These are phyloP conservation scores for Ogataea kodamae DNA, from an alignment of 805 yeast species.

Conservation along the genomic window DNA sequence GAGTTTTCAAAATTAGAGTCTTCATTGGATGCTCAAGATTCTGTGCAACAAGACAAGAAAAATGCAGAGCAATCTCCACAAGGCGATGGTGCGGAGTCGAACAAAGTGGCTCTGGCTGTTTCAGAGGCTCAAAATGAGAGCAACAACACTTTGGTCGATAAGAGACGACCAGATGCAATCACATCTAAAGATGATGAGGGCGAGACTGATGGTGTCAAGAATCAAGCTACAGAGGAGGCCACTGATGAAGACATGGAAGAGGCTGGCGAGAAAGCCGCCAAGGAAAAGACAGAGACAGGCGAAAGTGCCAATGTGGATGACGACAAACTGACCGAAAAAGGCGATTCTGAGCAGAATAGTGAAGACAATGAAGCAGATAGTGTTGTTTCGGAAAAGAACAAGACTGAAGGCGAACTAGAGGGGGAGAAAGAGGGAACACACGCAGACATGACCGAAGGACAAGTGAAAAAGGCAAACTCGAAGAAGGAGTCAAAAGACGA, in stretches of 20 bases:
- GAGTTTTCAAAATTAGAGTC: slow-evolving; percentile 22
- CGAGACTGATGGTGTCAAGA: slow-evolving; percentile 4
- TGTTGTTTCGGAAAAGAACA: slow-evolving; percentile 3
- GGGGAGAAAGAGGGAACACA: slow-evolving; percentile 3
- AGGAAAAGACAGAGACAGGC: slow-evolving; percentile 3
- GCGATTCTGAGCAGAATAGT: slow-evolving; percentile 9
- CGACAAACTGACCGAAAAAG: slow-evolving; percentile 8
- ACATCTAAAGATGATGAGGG: background rate
- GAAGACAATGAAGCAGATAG: slow-evolving; percentile 7
- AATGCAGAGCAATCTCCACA: slow-evolving; percentile 11
- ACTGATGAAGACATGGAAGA: slow-evolving; percentile 7
- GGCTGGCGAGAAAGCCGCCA: slow-evolving; percentile 3
- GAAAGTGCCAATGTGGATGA: too few relatives aligned
- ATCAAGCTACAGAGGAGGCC: slow-evolving; percentile 6
- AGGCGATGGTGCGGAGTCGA: slow-evolving; percentile 8
- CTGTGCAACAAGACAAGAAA: slow-evolving; percentile 4
- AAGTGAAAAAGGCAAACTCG: slow-evolving; percentile 1
- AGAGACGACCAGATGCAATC: slow-evolving; percentile 5
- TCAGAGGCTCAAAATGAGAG: slow-evolving; percentile 6
- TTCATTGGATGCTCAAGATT: slow-evolving; percentile 12
- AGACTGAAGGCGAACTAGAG: slow-evolving; percentile 1
- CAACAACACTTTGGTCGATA: slow-evolving; percentile 4
- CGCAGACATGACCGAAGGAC: slow-evolving; percentile 7
- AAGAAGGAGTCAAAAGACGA: slow-evolving; percentile 3
- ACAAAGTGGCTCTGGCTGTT: slow-evolving; percentile 5